These are phyloP conservation scores for Rutstroemia sp. DNA, from an alignment of 2,329 filamentous ascomycete species.

Conservation along the genomic window DNA sequence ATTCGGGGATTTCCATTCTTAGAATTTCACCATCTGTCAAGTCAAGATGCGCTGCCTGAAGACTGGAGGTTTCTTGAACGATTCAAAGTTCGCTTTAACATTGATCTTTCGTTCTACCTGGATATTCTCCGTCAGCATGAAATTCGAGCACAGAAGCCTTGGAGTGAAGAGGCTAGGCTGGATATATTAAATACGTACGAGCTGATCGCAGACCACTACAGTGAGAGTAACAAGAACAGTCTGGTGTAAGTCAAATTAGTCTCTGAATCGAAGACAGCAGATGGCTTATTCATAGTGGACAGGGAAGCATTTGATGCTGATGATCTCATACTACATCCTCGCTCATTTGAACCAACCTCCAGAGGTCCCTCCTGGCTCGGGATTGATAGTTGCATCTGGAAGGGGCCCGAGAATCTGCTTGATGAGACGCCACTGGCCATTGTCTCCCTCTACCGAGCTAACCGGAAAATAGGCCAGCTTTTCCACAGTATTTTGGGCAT, in stretches of 20 bases:
- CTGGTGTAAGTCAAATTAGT: slow-evolving; percentile 8
- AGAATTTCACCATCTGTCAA: neutral
- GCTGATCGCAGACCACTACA: slow-evolving; percentile 13
- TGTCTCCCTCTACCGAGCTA: slow-evolving; percentile 13
- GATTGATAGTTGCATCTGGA: slow-evolving; percentile 11
- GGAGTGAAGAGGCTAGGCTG: slow-evolving; percentile 2
- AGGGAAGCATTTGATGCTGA: neutral
- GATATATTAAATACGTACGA: slow-evolving; percentile 16
- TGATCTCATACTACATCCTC: slow-evolving; percentile 12
- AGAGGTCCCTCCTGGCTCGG: slow-evolving; percentile 11
- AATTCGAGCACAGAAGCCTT: neutral
- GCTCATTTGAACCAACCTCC: slow-evolving; percentile 6
- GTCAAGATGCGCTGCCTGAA: neutral
- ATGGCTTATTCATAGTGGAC: neutral
- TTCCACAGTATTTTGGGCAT: slow-evolving; percentile 14
- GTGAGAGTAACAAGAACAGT: neutral
- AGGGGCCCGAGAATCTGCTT: slow-evolving; percentile 13
- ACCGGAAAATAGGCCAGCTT: slow-evolving; percentile 3
- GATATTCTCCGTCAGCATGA: slow-evolving; percentile 11
- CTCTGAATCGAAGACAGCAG: neutral
- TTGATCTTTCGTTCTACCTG: slow-evolving; percentile 12
- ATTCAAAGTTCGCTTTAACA: slow-evolving; percentile 13
- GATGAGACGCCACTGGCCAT: slow-evolving; percentile 11
- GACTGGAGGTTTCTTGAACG: slow-evolving; percentile 16
- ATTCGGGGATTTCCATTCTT: slow-evolving; percentile 10